Evolutionary conservation across 2,329 filamentous ascomycete genomes (phyloP).

Genomic region (Clarireedia homoeocarpa): DNA sequence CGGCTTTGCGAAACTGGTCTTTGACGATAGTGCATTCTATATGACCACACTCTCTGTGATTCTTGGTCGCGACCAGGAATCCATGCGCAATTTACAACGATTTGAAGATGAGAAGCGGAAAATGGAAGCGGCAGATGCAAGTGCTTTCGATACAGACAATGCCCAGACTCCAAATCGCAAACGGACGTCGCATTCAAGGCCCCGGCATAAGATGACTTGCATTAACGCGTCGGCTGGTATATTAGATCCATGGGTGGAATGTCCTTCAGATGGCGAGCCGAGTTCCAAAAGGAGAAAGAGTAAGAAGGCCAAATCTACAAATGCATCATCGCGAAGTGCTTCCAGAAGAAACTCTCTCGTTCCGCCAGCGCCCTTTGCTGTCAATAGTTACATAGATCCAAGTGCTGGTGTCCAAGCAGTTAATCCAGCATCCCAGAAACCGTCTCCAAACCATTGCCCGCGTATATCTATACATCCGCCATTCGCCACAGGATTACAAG

Average conservation of each 20-base stretch:
- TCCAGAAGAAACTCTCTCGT: conserved; percentile 25
- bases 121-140: conserved; percentile 35
- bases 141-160: conserved; percentile 30
- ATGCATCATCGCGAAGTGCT: conserved; percentile 33
- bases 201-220: conserved; percentile 45
- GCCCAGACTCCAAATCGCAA: neutral
- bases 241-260: conserved; percentile 30
- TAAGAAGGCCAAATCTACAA: conserved; percentile 37
- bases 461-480: conserved; percentile 68
- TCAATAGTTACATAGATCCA: conserved; percentile 16
- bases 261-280: neutral
- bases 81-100: neutral
- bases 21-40: conserved; percentile 69
- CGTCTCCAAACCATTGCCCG: conserved; percentile 53
- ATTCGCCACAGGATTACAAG: conserved; percentile 49
- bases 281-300: conserved; percentile 31
- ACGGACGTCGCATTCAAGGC: conserved; percentile 29
- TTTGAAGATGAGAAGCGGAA: neutral
- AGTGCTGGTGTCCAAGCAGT: neutral
- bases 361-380: conserved; percentile 11
- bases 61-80: conserved; percentile 55
- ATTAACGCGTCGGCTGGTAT: conserved; percentile 65
- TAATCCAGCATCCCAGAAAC: conserved; percentile 30
- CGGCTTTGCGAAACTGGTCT: conserved; percentile 51
- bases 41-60: conserved; percentile 69